Conservation (phyloP, 2,329 filamentous ascomycete species). For the Clonostachys byssicola region DNA sequence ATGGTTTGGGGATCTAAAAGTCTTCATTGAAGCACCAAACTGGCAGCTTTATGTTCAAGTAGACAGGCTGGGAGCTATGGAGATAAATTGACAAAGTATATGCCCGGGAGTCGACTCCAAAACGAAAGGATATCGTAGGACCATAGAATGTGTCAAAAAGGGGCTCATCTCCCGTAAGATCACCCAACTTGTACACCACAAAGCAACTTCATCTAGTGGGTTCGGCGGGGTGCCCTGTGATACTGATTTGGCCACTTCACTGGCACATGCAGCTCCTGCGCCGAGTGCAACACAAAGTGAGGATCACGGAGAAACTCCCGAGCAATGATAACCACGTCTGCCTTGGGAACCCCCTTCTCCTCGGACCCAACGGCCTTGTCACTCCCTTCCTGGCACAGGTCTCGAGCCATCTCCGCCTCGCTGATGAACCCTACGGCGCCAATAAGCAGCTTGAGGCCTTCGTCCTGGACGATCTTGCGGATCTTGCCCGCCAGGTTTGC, state of each 20-base stretch:
- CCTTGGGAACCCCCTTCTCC: conserved; percentile 31
- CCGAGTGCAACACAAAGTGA: conserved; percentile 69
- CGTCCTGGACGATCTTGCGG: conserved; percentile 56
- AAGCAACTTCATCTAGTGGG: too few relatives aligned
- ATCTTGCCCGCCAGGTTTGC: conserved; percentile 67
- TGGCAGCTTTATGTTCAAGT: too few relatives aligned
- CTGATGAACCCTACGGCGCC: conserved; percentile 73
- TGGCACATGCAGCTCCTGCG: conserved; percentile 66
- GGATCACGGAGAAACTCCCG: conserved; percentile 81
- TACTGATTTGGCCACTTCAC: conserved; percentile 72
- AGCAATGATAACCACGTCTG: conserved; percentile 70
- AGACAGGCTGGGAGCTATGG: too few relatives aligned
- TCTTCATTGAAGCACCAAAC: too few relatives aligned
- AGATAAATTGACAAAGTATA: too few relatives aligned
- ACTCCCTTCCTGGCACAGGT: conserved; percentile 37
- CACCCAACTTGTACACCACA: too few relatives aligned
- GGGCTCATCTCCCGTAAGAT: too few relatives aligned
- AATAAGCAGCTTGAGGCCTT: conserved; percentile 54
- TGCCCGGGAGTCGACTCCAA: too few relatives aligned
- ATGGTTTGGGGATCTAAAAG: too few relatives aligned
- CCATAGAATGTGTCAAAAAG: too few relatives aligned
- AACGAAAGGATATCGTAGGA: too few relatives aligned
- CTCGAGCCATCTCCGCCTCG: conserved; percentile 62
- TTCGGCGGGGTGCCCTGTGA: conserved; percentile 18
- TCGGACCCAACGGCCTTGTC: conserved; percentile 31